Evolutionary conservation across 2,329 filamentous ascomycete species (phyloP).

Genomic region (Monilinia aucupariae): DNA sequence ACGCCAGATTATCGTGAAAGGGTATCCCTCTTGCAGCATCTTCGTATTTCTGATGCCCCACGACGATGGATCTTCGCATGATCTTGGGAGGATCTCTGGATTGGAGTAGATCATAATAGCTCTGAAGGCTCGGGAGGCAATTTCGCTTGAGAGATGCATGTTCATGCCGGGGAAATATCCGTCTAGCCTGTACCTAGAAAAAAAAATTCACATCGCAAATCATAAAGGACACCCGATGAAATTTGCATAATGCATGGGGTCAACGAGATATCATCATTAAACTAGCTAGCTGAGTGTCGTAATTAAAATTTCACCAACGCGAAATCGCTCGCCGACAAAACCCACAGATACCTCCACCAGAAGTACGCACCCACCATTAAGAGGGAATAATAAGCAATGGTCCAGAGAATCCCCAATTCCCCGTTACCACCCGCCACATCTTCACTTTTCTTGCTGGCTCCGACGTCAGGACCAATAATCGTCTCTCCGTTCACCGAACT

Average conservation of each 20-base stretch:
- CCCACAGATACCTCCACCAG: constrained; percentile 68
- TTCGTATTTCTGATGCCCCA: neutral
- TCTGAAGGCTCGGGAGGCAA: neutral
- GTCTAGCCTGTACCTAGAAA: constrained; percentile 1
- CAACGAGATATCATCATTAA: neutral
- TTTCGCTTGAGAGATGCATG: constrained; percentile 5
- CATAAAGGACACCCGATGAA: neutral
- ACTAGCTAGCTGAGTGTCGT: neutral
- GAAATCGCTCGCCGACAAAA: constrained; percentile 60
- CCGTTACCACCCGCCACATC: constrained; percentile 23
- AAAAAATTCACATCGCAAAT: neutral
- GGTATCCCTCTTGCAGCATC: neutral
- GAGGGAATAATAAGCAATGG: constrained; percentile 70
- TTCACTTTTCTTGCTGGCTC: constrained; percentile 39
- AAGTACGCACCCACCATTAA: constrained; percentile 64
- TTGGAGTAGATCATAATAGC: neutral
- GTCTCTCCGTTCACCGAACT: constrained; percentile 21
- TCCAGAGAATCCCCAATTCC: constrained; percentile 54
- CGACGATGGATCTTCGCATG: neutral
- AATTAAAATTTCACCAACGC: constrained; percentile 39
- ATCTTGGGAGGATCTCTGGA: constrained; percentile 8
- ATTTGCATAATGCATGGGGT: neutral
- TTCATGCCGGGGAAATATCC: constrained; percentile 1
- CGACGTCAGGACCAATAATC: constrained; percentile 27
- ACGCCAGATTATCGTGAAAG: neutral